Evolutionary conservation across 176 grass and related monocot species (phyloP).

Genomic region (Dendrocalamus sinicus): DNA sequence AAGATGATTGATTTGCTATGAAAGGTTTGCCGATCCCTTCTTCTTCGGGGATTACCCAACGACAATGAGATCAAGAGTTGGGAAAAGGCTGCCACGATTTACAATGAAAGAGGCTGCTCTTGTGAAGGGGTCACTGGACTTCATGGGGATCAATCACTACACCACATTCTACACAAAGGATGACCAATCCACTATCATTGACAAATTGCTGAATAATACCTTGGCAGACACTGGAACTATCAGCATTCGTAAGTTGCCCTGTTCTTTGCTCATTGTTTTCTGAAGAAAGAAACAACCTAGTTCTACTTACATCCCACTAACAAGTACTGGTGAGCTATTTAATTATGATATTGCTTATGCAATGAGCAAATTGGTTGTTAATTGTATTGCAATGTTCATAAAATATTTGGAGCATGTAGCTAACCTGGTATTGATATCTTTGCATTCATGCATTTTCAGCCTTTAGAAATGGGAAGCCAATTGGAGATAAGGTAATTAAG

Average conservation of each 20-base stretch:
- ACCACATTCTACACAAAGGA: constrained; percentile 70
- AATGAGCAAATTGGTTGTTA: not conserved
- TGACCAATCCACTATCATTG: constrained; percentile 52
- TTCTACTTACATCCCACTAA: not conserved
- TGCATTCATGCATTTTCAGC: constrained; percentile 37
- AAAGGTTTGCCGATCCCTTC: constrained; percentile 82
- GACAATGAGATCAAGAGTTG: constrained; percentile 66
- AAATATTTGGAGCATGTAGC: not conserved
- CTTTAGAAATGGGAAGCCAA: constrained; percentile 55
- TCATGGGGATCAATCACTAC: constrained; percentile 80
- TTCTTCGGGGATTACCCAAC: constrained; percentile 75
- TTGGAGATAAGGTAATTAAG: constrained; percentile 53
- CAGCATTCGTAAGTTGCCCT: constrained; percentile 57
- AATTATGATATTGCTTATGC: not conserved
- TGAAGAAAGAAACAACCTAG: not conserved
- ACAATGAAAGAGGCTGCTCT: constrained; percentile 51
- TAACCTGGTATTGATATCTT: not conserved
- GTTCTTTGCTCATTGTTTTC: not conserved
- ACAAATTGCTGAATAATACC: constrained; percentile 53
- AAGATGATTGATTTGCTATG: not conserved
- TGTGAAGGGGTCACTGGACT: constrained; percentile 73
- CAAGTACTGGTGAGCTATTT: not conserved
- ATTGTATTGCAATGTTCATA: not conserved
- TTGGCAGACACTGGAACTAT: constrained; percentile 57
- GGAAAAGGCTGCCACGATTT: constrained; percentile 61